phyloP scores from a whole-genome alignment of 164 flowering plant species.

The Liriodendron chinense region DNA sequence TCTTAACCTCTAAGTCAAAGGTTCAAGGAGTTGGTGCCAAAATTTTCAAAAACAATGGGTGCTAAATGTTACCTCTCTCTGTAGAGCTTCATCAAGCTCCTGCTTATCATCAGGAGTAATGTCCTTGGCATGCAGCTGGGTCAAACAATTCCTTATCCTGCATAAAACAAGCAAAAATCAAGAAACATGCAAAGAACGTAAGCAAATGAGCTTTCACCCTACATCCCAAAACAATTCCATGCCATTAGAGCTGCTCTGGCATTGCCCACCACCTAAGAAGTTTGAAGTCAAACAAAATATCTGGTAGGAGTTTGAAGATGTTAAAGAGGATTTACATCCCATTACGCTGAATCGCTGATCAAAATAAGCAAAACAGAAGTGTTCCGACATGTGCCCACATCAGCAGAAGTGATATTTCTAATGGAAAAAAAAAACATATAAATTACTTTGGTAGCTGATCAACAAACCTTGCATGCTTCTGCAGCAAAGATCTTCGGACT shows the following conservation, averaged over 20 bases:
- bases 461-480: conserved; percentile 92
- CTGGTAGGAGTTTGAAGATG: not conserved
- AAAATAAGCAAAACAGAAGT: too few relatives aligned
- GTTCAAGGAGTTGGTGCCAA: too few relatives aligned
- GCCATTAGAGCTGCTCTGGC: not conserved
- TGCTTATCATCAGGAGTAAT: conserved; percentile 98
- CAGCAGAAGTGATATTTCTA: not conserved
- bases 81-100: conserved; percentile 97
- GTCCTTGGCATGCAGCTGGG: conserved; percentile 90
- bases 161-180: not conserved
- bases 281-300: not conserved
- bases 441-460: not conserved
- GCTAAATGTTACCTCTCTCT: conserved; percentile 72
- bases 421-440: not conserved
- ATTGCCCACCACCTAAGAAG: not conserved
- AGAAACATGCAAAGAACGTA: not conserved
- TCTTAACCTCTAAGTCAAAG: too few relatives aligned
- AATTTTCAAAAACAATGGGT: not conserved
- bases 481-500: conserved; percentile 92
- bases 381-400: too few relatives aligned
- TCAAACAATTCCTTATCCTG: conserved; percentile 85
- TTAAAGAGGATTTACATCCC: not conserved
- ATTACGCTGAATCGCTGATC: not conserved
- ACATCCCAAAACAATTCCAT: not conserved
- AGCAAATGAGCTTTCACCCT: not conserved